A percentile compares a stretch with the other conserved stretches of the same genome.
These are phyloP conservation scores for Cinnamomum micranthum DNA, from an alignment of 164 flowering plant genomes.

Conservation along the genomic window DNA sequence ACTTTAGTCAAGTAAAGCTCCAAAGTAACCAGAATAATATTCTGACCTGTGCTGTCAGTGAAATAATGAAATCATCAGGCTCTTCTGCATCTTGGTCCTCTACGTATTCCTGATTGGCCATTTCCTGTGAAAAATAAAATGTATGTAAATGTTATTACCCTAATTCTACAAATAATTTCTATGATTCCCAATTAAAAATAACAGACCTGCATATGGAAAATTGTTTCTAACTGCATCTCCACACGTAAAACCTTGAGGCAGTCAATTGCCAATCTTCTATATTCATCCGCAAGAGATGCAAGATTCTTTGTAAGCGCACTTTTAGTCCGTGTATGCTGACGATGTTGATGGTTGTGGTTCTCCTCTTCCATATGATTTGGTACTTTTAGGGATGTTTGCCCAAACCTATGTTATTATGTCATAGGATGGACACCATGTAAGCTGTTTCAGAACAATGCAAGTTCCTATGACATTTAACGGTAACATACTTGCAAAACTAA, in stretches of 20 bases:
- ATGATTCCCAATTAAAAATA: not conserved
- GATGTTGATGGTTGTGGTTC: constrained; percentile 29
- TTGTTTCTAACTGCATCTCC: constrained; percentile 94
- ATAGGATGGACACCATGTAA: constrained; percentile 12
- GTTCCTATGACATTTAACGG: not conserved
- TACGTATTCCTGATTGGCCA: constrained; percentile 76
- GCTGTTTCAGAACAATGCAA: constrained; percentile 5
- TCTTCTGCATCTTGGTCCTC: constrained; percentile 99
- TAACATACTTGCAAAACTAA: not conserved
- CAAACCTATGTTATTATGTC: constrained; percentile 51
- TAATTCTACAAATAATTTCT: not conserved
- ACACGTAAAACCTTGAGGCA: constrained; percentile 94
- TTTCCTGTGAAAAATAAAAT: constrained; percentile 50
- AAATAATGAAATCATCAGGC: constrained; percentile 95
- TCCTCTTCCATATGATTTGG: constrained; percentile 47
- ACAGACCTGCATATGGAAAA: constrained; percentile 88
- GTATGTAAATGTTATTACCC: not conserved
- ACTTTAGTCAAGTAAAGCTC: not conserved
- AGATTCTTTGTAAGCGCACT: constrained; percentile 59
- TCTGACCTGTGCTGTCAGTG: constrained; percentile 86
- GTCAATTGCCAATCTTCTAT: constrained; percentile 84
- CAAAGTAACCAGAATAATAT: not conserved
- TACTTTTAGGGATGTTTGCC: constrained; percentile 42
- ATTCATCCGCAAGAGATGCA: constrained; percentile 89
- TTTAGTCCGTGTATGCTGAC: constrained; percentile 40